Percentiles rank a stretch among this genome's conserved stretches.
Conservation (phyloP, 2,329 filamentous ascomycete genomes). For the Nigrograna mackinnonii region DNA sequence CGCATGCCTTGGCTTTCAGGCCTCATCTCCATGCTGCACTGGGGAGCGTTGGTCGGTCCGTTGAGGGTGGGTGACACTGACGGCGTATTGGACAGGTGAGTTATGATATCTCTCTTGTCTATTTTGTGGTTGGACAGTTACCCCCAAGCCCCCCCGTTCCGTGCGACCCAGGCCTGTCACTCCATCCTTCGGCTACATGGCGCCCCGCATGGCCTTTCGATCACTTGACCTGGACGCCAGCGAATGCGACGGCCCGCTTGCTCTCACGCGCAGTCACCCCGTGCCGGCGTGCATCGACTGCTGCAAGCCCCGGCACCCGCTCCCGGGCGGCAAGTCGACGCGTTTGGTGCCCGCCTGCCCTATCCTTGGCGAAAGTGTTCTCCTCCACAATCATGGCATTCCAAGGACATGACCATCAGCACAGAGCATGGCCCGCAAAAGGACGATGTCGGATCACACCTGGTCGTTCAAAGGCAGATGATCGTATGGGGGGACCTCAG, state of each 20-base stretch:
- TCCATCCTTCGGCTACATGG: constrained; percentile 21
- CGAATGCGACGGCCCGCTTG: constrained; percentile 42
- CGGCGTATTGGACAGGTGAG: constrained; percentile 89
- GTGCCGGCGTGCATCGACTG: constrained; percentile 33
- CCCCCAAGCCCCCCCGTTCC: constrained; percentile 18
- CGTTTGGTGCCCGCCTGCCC: constrained; percentile 27
- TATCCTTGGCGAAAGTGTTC: constrained; percentile 31
- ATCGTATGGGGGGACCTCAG: constrained; percentile 9
- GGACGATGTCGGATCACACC: constrained; percentile 11
- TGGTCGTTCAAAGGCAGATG: constrained; percentile 6
- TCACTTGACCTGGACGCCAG: constrained; percentile 63
- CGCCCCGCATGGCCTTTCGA: constrained; percentile 58
- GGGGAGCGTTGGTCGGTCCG: constrained; percentile 72
- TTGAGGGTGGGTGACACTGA: constrained; percentile 75
- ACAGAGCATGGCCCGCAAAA: constrained; percentile 14
- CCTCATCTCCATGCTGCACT: constrained; percentile 74
- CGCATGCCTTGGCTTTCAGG: constrained; percentile 93
- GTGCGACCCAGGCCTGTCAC: constrained; percentile 24
- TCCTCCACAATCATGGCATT: no score
- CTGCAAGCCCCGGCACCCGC: constrained; percentile 40
- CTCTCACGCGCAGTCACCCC: constrained; percentile 35
- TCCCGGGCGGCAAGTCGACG: constrained; percentile 39
- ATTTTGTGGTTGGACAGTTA: constrained; percentile 36
- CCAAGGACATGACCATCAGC: constrained; percentile 2
- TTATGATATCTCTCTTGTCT: constrained; percentile 36